phyloP scores from a whole-genome alignment of 768 basidiomycete genomes.

The Lactarius sp. region DNA sequence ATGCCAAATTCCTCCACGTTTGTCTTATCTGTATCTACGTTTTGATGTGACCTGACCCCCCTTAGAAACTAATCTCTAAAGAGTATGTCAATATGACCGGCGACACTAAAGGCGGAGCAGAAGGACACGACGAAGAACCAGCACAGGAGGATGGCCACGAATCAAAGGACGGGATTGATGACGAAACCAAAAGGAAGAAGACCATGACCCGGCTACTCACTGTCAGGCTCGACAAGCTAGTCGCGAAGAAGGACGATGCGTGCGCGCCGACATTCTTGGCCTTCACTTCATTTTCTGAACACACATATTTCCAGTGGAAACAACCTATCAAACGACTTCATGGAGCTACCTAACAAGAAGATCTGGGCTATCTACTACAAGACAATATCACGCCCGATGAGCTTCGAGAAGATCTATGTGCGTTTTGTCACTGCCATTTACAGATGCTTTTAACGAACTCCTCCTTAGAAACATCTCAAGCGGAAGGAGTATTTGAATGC shows the following conservation, averaged over 20 bases:
- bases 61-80: conserved; percentile 44
- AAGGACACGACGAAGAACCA: conserved; percentile 32
- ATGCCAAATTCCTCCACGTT: conserved; percentile 80
- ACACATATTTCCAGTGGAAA: conserved; percentile 48
- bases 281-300: conserved; percentile 6
- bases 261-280: conserved; percentile 36
- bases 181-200: conserved; percentile 50
- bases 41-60: conserved; percentile 6
- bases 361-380: conserved; percentile 77
- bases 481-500: conserved; percentile 68
- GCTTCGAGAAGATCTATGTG: conserved; percentile 72
- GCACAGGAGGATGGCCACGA: conserved; percentile 34
- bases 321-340: conserved; percentile 66
- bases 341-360: conserved; percentile 78
- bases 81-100: conserved; percentile 46
- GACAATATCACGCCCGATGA: conserved; percentile 72
- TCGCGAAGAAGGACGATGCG: conserved; percentile 67
- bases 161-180: conserved; percentile 41
- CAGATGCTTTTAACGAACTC: background rate
- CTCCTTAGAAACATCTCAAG: conserved; percentile 67
- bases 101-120: conserved; percentile 37
- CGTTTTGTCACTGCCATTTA: conserved; percentile 31
- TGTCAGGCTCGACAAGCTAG: conserved; percentile 62
- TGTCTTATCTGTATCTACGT: conserved; percentile 30
- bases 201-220: conserved; percentile 62